These are phyloP conservation scores for Aegilops longissima DNA, from an alignment of 176 grass and related monocot species.

Conservation along the genomic window DNA sequence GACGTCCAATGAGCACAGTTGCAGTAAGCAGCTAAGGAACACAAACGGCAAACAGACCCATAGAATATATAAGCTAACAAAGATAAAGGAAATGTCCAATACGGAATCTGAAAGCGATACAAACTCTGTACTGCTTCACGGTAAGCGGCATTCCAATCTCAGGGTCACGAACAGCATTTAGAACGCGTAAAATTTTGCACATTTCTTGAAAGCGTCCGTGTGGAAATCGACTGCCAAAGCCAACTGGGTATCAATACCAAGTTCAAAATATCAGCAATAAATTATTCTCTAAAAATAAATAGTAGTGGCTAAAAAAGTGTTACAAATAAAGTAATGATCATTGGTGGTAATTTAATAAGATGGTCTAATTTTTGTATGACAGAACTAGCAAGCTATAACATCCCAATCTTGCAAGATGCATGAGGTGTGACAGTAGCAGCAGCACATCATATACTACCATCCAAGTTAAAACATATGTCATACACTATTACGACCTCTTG, in stretches of 20 bases:
- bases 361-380: background rate
- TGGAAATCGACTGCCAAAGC: slow-evolving; percentile 95
- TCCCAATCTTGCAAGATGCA: background rate
- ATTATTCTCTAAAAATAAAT: slow-evolving; percentile 37
- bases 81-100: slow-evolving; percentile 2
- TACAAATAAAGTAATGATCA: slow-evolving; percentile 9
- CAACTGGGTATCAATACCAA: slow-evolving; percentile 97
- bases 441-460: background rate
- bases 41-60: background rate
- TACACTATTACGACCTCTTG: background rate
- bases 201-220: slow-evolving; percentile 90
- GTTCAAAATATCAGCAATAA: slow-evolving; percentile 77
- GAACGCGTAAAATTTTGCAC: slow-evolving; percentile 88
- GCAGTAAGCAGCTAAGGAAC: slow-evolving; percentile 75
- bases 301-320: background rate
- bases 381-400: slow-evolving; percentile 12
- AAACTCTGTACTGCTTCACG: slow-evolving; percentile 90
- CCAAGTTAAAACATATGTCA: background rate
- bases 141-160: slow-evolving; percentile 91
- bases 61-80: slow-evolving; percentile 33
- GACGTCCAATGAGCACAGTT: slow-evolving; percentile 76
- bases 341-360: background rate
- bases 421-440: background rate
- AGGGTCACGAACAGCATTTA: slow-evolving; percentile 83
- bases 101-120: slow-evolving; percentile 13